Conservation (phyloP, 139 green algal species). For the Micractinium sp. region DNA sequence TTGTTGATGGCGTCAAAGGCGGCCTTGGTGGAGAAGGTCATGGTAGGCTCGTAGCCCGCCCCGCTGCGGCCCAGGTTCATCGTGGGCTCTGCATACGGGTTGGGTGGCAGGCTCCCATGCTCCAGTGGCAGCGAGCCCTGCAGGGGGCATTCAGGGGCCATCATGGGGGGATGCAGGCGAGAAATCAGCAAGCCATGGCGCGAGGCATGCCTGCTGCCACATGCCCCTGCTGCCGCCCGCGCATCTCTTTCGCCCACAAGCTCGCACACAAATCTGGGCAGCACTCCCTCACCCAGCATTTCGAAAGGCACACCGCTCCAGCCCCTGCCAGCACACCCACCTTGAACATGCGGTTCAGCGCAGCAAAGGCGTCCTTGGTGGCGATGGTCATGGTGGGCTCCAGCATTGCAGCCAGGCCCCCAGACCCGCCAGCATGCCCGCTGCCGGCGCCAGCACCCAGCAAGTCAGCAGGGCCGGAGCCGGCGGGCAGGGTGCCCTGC, state of each 20-base stretch:
- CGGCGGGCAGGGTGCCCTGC: not conserved
- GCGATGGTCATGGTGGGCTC: constrained; percentile 64
- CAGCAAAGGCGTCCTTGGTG: constrained; percentile 66
- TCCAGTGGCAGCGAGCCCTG: constrained; percentile 32
- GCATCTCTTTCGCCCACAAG: no score
- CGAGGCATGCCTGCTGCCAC: no score
- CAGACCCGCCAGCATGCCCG: not conserved
- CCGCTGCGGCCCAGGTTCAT: not conserved
- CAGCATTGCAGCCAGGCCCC: not conserved
- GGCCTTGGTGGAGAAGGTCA: constrained; percentile 69
- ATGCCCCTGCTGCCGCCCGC: no score
- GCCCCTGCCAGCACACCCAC: not conserved
- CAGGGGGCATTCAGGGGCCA: no score
- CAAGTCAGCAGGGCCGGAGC: not conserved
- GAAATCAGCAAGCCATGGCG: no score
- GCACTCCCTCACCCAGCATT: not conserved
- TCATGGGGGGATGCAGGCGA: no score
- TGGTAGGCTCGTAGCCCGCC: constrained; percentile 21
- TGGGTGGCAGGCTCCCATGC: constrained; percentile 18
- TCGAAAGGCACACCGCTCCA: not conserved
- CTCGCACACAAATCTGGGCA: not conserved
- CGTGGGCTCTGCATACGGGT: constrained; percentile 27
- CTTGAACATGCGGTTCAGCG: constrained; percentile 72
- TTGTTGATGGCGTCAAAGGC: constrained; percentile 73
- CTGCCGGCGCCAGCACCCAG: not conserved